Evolutionary conservation across 805 yeast genomes (phyloP).

Genomic region (Candida fluviatilis): DNA sequence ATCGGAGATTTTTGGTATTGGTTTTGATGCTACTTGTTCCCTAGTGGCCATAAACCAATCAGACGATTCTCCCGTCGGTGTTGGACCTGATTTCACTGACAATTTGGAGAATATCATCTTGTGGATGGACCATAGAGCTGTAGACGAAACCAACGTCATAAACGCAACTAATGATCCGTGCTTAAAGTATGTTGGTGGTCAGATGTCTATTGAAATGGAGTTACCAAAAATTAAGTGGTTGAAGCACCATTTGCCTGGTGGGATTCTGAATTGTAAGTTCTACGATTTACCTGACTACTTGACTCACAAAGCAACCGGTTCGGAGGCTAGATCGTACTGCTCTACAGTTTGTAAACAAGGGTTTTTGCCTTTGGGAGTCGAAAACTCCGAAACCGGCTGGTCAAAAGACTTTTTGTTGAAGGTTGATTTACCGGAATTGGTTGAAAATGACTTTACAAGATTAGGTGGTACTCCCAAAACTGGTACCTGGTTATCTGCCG

Average conservation of each 20-base stretch:
- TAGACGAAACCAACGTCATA: constrained; percentile 70
- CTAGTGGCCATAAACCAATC: constrained; percentile 71
- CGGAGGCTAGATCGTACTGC: constrained; percentile 83
- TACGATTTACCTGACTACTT: constrained; percentile 90
- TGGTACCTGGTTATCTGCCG: constrained; percentile 80
- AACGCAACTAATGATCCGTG: constrained; percentile 77
- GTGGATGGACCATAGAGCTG: constrained; percentile 99
- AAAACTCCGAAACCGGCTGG: constrained; percentile 86
- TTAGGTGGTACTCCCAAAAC: constrained; percentile 80
- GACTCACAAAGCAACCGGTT: constrained; percentile 86
- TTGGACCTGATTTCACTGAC: constrained; percentile 85
- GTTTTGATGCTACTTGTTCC: constrained; percentile 97
- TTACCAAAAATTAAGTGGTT: constrained; percentile 96
- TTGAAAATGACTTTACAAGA: constrained; percentile 67
- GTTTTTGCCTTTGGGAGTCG: constrained; percentile 87
- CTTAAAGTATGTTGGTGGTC: constrained; percentile 91
- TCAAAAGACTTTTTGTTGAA: constrained; percentile 66
- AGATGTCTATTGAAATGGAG: constrained; percentile 98
- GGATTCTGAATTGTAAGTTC: constrained; percentile 64
- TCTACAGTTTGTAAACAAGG: constrained; percentile 96
- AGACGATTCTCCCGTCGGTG: constrained; percentile 70
- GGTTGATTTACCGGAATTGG: constrained; percentile 73
- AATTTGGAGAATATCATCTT: constrained; percentile 75
- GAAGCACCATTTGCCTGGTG: constrained; percentile 72
- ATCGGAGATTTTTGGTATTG: constrained; percentile 71